These are phyloP conservation scores for Stereum hirsutum DNA, from an alignment of 1,284 basidiomycete species.

Conservation along the genomic window DNA sequence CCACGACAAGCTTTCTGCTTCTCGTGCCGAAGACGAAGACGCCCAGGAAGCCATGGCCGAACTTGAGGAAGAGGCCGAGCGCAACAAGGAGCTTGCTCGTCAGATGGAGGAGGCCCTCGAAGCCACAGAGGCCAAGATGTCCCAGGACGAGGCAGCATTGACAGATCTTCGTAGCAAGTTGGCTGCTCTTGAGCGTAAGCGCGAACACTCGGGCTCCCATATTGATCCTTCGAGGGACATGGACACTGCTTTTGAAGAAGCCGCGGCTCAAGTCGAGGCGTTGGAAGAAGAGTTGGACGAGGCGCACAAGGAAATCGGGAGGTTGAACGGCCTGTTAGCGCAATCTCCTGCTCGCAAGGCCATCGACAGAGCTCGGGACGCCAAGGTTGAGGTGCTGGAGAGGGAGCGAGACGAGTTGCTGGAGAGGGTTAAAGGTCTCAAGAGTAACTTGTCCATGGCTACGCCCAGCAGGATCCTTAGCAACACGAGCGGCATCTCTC, in stretches of 20 bases:
- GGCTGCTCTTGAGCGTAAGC: conserved; percentile 44
- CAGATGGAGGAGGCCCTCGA: conserved; percentile 69
- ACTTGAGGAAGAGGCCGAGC: conserved; percentile 42
- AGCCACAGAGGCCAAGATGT: conserved; percentile 58
- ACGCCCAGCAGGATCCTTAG: conserved; percentile 43
- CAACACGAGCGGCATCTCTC: conserved; percentile 53
- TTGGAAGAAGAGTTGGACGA: conserved; percentile 75
- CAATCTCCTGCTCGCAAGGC: conserved; percentile 71
- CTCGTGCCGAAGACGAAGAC: conserved; percentile 35
- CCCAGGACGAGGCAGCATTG: conserved; percentile 46
- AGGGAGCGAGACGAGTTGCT: conserved; percentile 66
- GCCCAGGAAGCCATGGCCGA: conserved; percentile 23
- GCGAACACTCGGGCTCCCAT: conserved; percentile 26
- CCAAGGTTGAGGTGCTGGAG: conserved; percentile 65
- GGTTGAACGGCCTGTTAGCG: conserved; percentile 55
- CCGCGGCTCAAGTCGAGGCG: conserved; percentile 44
- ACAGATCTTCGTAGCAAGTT: conserved; percentile 43
- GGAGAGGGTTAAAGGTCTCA: conserved; percentile 54
- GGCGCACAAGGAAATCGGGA: conserved; percentile 74
- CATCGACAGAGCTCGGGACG: conserved; percentile 64
- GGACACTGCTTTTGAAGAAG: conserved; percentile 28
- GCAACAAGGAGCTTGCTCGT: conserved; percentile 40
- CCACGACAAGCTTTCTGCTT: conserved; percentile 34
- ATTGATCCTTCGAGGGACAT: conserved; percentile 21
- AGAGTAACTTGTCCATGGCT: conserved; percentile 35